Conservation (phyloP, 2,329 filamentous ascomycete species). For the Neonectria faginata region DNA sequence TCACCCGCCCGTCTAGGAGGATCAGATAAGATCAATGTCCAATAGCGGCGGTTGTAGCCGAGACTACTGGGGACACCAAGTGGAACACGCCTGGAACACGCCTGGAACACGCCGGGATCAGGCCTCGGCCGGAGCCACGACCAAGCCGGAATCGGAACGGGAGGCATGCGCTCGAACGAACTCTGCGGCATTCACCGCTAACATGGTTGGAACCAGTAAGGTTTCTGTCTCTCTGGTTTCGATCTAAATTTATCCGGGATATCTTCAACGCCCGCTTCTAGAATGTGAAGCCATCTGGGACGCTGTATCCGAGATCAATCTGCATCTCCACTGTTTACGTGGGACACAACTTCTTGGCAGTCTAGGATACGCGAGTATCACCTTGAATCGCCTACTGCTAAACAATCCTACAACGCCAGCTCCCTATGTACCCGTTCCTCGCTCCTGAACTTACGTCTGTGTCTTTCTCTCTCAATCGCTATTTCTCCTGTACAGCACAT, state of each 20-base stretch:
- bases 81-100: background rate
- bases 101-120: background rate
- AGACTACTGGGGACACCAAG: conserved; percentile 14
- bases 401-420: background rate
- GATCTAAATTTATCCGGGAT: background rate
- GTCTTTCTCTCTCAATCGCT: too few relatives aligned
- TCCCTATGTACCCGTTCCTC: conserved; percentile 5
- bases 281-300: background rate
- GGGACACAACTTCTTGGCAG: background rate
- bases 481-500: too few relatives aligned
- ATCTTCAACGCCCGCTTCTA: background rate
- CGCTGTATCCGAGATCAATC: background rate
- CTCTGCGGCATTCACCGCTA: background rate
- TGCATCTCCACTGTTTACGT: background rate
- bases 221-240: background rate
- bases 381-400: too few relatives aligned
- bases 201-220: background rate
- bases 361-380: too few relatives aligned
- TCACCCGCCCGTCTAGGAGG: conserved; percentile 2
- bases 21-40: conserved; percentile 45
- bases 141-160: background rate
- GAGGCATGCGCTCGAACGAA: background rate
- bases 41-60: conserved; percentile 44
- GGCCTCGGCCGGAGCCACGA: background rate
- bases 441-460: background rate